Conservation (phyloP, 352 stramenopile genomes). For the Phytophthora sansomeana region DNA sequence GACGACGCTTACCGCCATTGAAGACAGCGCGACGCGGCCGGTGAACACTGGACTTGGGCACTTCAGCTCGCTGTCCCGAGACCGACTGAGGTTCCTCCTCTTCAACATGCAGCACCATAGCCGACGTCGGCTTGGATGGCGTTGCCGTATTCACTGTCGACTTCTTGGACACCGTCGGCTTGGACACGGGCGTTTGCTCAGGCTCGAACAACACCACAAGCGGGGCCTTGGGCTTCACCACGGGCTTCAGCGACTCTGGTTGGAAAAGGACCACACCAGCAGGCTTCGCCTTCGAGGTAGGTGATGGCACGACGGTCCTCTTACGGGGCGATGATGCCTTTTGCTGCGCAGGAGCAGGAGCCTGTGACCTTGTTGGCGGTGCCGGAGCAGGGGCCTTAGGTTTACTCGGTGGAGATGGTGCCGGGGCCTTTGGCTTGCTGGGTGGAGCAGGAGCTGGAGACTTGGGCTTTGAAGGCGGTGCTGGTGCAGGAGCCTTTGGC, state of each 20-base stretch:
- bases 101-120: constrained; percentile 24
- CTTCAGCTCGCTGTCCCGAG: constrained; percentile 6
- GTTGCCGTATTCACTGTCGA: constrained; percentile 28
- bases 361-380: constrained; percentile 14
- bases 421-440: constrained; percentile 21
- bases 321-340: constrained; percentile 26
- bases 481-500: constrained; percentile 7
- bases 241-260: constrained; percentile 36
- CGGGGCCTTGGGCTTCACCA: constrained; percentile 37
- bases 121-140: constrained; percentile 29
- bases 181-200: constrained; percentile 20
- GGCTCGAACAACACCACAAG: constrained; percentile 44
- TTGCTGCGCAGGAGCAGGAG: constrained; percentile 6
- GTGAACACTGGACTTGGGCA: constrained; percentile 31
- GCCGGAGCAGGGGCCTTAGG: constrained; percentile 6
- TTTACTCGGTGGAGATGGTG: constrained; percentile 15
- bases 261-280: constrained; percentile 43
- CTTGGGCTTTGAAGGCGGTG: constrained; percentile 13
- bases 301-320: constrained; percentile 10
- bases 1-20: constrained; percentile 44
- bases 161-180: constrained; percentile 21
- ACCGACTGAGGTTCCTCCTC: constrained; percentile 26
- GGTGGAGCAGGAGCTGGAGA: constrained; percentile 10
- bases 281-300: constrained; percentile 24
- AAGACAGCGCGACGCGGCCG: constrained; percentile 54